Percentiles rank a stretch among this genome's conserved stretches.
Evolutionary conservation across 2,329 filamentous ascomycete genomes (phyloP).

Genomic region (Metarhizium brunneum): DNA sequence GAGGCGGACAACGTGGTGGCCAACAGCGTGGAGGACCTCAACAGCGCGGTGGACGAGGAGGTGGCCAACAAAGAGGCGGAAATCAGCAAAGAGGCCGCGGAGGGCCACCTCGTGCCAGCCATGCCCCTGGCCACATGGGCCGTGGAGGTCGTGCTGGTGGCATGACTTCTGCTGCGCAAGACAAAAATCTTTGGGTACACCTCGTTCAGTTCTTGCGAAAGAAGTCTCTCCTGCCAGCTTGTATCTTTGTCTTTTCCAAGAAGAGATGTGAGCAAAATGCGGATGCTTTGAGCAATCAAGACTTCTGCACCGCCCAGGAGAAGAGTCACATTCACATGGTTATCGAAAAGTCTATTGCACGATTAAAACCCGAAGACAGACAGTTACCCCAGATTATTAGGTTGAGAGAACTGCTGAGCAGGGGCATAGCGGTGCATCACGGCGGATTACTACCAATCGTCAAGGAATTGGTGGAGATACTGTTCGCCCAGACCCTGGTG

Average conservation of each 20-base stretch:
- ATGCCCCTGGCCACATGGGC: slow-evolving; percentile 75
- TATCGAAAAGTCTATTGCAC: slow-evolving; percentile 86
- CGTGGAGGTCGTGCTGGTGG: slow-evolving; percentile 77
- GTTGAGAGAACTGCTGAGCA: slow-evolving; percentile 71
- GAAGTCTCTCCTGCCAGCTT: slow-evolving; percentile 77
- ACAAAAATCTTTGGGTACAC: slow-evolving; percentile 95
- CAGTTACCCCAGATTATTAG: slow-evolving; percentile 86
- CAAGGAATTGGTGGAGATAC: slow-evolving; percentile 93
- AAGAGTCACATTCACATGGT: slow-evolving; percentile 98
- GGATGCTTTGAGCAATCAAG: slow-evolving; percentile 86
- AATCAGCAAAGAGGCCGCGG: slow-evolving; percentile 44
- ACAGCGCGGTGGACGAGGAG: slow-evolving; percentile 30
- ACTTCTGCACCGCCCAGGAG: slow-evolving; percentile 86
- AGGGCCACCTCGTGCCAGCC: slow-evolving; percentile 46
- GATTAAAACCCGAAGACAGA: slow-evolving; percentile 83
- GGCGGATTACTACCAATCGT: slow-evolving; percentile 91
- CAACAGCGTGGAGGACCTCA: slow-evolving; percentile 34
- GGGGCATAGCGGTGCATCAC: slow-evolving; percentile 93
- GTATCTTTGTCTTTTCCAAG: slow-evolving; percentile 98
- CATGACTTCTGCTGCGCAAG: slow-evolving; percentile 81
- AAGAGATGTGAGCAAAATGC: slow-evolving; percentile 96
- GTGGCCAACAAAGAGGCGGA: slow-evolving; percentile 34
- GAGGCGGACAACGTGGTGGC: slow-evolving; percentile 29
- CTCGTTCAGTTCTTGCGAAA: slow-evolving; percentile 87
- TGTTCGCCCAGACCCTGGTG: slow-evolving; percentile 90